Evolutionary conservation across 2,329 filamentous ascomycete species (phyloP).

Genomic region (Colletotrichum theobromicola): DNA sequence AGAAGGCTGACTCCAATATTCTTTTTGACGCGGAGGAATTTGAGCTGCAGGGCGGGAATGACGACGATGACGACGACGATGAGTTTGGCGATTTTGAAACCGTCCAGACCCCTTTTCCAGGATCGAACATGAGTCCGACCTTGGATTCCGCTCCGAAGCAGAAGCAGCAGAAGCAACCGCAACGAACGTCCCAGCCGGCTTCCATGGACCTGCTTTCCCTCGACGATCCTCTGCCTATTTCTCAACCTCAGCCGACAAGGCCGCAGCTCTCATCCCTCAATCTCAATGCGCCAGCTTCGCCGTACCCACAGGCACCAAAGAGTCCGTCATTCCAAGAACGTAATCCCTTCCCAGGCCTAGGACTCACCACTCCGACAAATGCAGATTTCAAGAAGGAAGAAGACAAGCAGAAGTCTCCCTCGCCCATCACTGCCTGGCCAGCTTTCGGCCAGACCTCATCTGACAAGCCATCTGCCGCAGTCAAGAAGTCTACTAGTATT

Average conservation of each 20-base stretch:
- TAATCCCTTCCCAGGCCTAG: conserved; percentile 57
- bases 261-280: conserved; percentile 38
- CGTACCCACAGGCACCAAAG: conserved; percentile 53
- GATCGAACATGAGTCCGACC: background rate
- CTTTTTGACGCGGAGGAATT: conserved; percentile 71
- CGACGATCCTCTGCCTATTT: conserved; percentile 27
- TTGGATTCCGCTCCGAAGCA: conserved; percentile 23
- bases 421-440: conserved; percentile 54
- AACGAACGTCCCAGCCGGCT: conserved; percentile 14
- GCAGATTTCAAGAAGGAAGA: conserved; percentile 35
- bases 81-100: conserved; percentile 68
- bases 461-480: background rate
- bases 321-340: conserved; percentile 59
- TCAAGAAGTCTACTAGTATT: background rate
- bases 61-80: conserved; percentile 49
- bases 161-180: conserved; percentile 22
- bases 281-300: conserved; percentile 32
- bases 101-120: conserved; percentile 30
- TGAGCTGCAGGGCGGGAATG: conserved; percentile 43
- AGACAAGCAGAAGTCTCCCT: conserved; percentile 38
- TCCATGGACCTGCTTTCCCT: conserved; percentile 47
- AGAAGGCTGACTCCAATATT: conserved; percentile 53
- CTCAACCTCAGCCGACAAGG: conserved; percentile 30
- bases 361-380: conserved; percentile 47
- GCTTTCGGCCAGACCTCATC: conserved; percentile 29